A percentile compares a stretch with the other conserved stretches of the same genome.
Evolutionary conservation across 805 yeast genomes (phyloP).

Genomic region (Blastobotrys attinorum): DNA sequence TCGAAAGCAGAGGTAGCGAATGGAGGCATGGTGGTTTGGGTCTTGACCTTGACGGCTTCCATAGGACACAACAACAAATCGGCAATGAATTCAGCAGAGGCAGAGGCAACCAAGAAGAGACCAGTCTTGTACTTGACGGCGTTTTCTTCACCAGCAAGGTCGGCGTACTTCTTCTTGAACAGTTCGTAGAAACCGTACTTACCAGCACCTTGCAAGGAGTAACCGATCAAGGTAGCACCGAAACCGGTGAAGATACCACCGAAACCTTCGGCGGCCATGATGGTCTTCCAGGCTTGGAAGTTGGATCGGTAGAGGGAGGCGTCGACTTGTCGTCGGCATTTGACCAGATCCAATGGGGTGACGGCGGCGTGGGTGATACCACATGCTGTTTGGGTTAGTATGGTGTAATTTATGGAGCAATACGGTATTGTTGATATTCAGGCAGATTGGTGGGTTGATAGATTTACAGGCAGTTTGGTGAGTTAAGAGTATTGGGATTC

Average conservation of each 20-base stretch:
- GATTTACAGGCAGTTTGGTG: no score
- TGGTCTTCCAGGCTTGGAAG: constrained; percentile 71
- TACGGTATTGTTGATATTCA: no score
- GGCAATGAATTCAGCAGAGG: constrained; percentile 90
- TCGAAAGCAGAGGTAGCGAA: constrained; percentile 54
- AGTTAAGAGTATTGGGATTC: no score
- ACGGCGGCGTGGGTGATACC: constrained; percentile 95
- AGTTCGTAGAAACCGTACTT: constrained; percentile 92
- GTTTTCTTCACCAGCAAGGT: constrained; percentile 51
- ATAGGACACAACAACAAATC: constrained; percentile 87
- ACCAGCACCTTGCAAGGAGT: constrained; percentile 94
- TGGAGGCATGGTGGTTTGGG: constrained; percentile 91
- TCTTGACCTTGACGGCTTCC: constrained; percentile 90
- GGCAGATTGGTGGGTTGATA: no score
- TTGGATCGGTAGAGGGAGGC: constrained; percentile 65
- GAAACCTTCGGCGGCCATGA: constrained; percentile 64
- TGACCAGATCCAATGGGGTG: constrained; percentile 88
- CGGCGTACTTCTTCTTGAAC: constrained; percentile 74
- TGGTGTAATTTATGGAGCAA: no score
- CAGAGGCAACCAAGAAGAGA: constrained; percentile 76
- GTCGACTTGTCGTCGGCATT: constrained; percentile 87
- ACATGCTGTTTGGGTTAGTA: constrained; percentile 63
- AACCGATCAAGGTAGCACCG: constrained; percentile 89
- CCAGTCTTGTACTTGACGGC: constrained; percentile 63
- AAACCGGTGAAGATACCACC: constrained; percentile 77